phyloP scores from a whole-genome alignment of 331 rosid genomes.

The Spiraea crenata region DNA sequence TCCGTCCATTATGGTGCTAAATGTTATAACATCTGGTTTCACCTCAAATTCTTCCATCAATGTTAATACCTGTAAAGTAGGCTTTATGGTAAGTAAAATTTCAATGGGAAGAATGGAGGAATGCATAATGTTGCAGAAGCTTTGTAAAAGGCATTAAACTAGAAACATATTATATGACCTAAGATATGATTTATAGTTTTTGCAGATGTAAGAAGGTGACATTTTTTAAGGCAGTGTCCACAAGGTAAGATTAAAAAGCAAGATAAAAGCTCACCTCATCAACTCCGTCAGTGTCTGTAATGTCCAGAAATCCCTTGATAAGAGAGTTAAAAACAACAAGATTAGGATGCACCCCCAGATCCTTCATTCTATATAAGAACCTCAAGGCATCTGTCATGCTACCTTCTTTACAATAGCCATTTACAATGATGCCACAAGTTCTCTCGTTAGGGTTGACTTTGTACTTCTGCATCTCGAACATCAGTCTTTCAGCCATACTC shows the following conservation, averaged over 20 bases:
- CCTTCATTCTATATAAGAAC: slow-evolving; percentile 78
- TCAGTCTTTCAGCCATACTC: slow-evolving; percentile 61
- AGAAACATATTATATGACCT: not conserved
- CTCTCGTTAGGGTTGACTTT: slow-evolving; percentile 75
- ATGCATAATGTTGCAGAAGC: not conserved
- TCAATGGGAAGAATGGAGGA: not conserved
- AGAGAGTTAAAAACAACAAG: slow-evolving; percentile 82
- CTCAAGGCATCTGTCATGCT: slow-evolving; percentile 77
- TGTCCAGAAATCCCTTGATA: slow-evolving; percentile 82
- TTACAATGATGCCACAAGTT: slow-evolving; percentile 79
- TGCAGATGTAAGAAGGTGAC: not conserved
- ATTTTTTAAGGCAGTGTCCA: no score
- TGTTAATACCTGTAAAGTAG: slow-evolving; percentile 73
- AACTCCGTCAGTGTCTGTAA: slow-evolving; percentile 68
- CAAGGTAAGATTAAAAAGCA: no score
- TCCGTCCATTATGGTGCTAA: slow-evolving; percentile 92
- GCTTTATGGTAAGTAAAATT: slow-evolving; percentile 17
- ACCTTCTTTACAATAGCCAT: slow-evolving; percentile 89
- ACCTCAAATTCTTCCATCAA: slow-evolving; percentile 89
- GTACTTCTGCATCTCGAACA: slow-evolving; percentile 62
- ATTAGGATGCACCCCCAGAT: slow-evolving; percentile 71
- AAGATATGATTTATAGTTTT: not conserved
- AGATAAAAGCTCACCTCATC: slow-evolving; percentile 51
- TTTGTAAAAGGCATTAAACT: not conserved
- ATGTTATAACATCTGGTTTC: slow-evolving; percentile 90